A percentile compares a stretch with the other conserved stretches of the same genome.
Conservation (phyloP, 202 grass and related monocot species). For the Eragrostis tef region DNA sequence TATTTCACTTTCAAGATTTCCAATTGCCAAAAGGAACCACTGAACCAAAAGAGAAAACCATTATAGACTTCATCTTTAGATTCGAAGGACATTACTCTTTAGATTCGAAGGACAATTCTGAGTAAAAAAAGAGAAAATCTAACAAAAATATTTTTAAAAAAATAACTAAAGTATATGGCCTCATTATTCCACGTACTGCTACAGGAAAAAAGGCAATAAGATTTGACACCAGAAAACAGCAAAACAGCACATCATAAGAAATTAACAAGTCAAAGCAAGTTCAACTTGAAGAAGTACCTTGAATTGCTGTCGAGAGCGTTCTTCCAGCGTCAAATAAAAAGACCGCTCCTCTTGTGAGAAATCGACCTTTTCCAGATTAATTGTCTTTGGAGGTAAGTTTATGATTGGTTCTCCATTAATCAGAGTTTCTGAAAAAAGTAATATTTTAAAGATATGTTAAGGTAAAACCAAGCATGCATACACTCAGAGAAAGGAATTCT, state of each 20-base stretch:
- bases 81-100: neutral
- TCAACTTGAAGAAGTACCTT: conserved; percentile 56
- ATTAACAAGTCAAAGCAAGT: conserved; percentile 30
- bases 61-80: neutral
- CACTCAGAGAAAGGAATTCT: conserved; percentile 18
- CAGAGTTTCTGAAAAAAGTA: conserved; percentile 59
- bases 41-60: conserved; percentile 27
- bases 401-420: conserved; percentile 95
- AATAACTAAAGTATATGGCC: neutral
- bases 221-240: conserved; percentile 3
- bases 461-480: conserved; percentile 14
- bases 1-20: conserved; percentile 29
- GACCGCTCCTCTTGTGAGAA: conserved; percentile 84
- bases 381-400: conserved; percentile 82
- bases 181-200: neutral
- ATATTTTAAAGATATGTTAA: conserved; percentile 41
- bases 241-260: neutral
- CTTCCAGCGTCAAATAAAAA: conserved; percentile 89
- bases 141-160: conserved; percentile 3
- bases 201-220: neutral
- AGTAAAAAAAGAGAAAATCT: neutral
- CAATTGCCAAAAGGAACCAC: conserved; percentile 12
- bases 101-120: neutral
- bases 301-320: conserved; percentile 88
- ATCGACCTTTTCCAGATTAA: conserved; percentile 81